These are phyloP conservation scores for Fragaria nilgerrensis DNA, from an alignment of 306 rosid genomes.

Conservation along the genomic window DNA sequence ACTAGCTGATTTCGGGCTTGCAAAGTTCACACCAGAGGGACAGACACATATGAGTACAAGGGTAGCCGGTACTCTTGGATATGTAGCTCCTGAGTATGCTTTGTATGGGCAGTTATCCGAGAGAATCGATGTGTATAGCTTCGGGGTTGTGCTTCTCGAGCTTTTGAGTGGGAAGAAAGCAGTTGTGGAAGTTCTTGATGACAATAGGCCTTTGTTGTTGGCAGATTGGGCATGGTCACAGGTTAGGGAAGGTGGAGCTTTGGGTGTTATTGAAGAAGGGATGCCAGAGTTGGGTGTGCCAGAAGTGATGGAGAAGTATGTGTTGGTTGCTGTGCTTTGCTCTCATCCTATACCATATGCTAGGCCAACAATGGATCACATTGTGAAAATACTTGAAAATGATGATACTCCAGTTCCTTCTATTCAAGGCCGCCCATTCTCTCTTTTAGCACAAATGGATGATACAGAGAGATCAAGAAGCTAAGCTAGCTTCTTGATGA, in stretches of 20 bases:
- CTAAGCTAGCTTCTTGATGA: neutral
- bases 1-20: constrained; percentile 30
- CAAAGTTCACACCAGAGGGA: constrained; percentile 30
- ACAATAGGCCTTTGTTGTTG: constrained; percentile 20
- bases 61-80: constrained; percentile 34
- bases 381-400: constrained; percentile 28
- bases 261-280: constrained; percentile 10
- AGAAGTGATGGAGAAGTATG: constrained; percentile 24
- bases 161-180: constrained; percentile 30
- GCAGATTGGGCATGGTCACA: constrained; percentile 32
- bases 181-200: neutral
- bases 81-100: constrained; percentile 36
- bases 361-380: constrained; percentile 35
- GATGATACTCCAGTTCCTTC: constrained; percentile 14
- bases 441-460: constrained; percentile 2
- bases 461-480: neutral
- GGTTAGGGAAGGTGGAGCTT: constrained; percentile 22
- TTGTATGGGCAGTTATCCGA: constrained; percentile 26
- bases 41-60: constrained; percentile 31
- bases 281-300: constrained; percentile 22
- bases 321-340: constrained; percentile 25
- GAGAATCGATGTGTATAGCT: constrained; percentile 30
- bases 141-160: constrained; percentile 34
- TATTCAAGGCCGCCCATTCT: constrained; percentile 14
- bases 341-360: constrained; percentile 26